phyloP scores from a whole-genome alignment of 768 basidiomycete species.

The Lactarius quietus region DNA sequence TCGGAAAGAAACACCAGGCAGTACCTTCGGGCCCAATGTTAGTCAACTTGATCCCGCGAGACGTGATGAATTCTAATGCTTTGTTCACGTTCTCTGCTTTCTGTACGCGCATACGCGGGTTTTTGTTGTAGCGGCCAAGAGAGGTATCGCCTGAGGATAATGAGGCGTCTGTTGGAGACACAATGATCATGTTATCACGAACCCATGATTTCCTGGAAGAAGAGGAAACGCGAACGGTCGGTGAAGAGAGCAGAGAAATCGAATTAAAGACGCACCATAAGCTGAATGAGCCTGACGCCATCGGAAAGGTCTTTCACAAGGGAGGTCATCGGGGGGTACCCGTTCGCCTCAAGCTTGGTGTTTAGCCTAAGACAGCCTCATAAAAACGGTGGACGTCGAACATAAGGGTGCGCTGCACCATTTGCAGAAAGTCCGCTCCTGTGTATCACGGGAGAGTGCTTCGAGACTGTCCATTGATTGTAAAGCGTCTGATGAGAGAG shows the following conservation, averaged over 20 bases:
- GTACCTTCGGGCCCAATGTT: slow-evolving; percentile 96
- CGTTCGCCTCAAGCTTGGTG: slow-evolving; percentile 84
- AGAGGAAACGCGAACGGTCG: not conserved
- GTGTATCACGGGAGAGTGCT: slow-evolving; percentile 48
- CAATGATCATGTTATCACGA: slow-evolving; percentile 25
- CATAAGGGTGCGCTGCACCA: slow-evolving; percentile 48
- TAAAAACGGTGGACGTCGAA: slow-evolving; percentile 18
- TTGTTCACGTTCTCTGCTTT: slow-evolving; percentile 98
- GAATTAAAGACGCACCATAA: slow-evolving; percentile 58
- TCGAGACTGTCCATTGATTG: slow-evolving; percentile 54
- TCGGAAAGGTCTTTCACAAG: slow-evolving; percentile 90
- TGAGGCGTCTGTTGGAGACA: slow-evolving; percentile 5
- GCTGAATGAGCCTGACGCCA: slow-evolving; percentile 91
- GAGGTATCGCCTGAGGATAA: slow-evolving; percentile 66
- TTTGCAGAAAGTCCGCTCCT: slow-evolving; percentile 79
- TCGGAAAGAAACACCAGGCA: slow-evolving; percentile 4
- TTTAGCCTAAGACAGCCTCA: slow-evolving; percentile 67
- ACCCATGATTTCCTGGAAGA: slow-evolving; percentile 98
- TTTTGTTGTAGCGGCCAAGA: slow-evolving; percentile 92
- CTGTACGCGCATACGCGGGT: slow-evolving; percentile 88
- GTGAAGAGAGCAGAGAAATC: slow-evolving; percentile 1
- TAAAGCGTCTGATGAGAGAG: not conserved
- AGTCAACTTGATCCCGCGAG: slow-evolving; percentile 90
- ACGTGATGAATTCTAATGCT: slow-evolving; percentile 92
- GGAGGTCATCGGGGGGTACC: slow-evolving; percentile 84